A percentile compares a stretch with the other conserved stretches of the same genome.
Evolutionary conservation across 1,284 basidiomycete genomes (phyloP).

Genomic region (Hypsizygus ulmarius): DNA sequence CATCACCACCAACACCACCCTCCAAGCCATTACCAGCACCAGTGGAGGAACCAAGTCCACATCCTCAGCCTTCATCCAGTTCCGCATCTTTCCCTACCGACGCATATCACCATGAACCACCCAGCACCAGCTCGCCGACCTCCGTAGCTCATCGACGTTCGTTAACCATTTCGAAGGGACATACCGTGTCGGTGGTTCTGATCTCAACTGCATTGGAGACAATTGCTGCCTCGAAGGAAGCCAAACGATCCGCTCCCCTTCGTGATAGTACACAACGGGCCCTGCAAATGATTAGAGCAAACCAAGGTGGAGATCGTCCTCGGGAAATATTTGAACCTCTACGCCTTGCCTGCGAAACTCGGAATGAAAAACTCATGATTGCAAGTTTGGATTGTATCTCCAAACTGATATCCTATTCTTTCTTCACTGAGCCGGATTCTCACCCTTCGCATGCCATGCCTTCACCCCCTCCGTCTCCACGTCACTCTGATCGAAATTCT

Average conservation of each 20-base stretch:
- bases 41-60: conserved; percentile 1
- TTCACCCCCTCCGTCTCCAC: conserved; percentile 73
- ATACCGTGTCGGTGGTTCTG: conserved; percentile 72
- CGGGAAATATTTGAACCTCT: conserved; percentile 92
- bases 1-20: conserved; percentile 21
- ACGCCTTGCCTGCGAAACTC: conserved; percentile 90
- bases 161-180: conserved; percentile 68
- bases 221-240: conserved; percentile 87
- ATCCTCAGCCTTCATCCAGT: conserved; percentile 4
- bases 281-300: conserved; percentile 76
- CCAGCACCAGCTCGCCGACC: background rate
- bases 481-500: conserved; percentile 42
- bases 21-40: conserved; percentile 11
- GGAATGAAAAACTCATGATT: conserved; percentile 88
- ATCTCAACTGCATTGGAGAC: conserved; percentile 87
- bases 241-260: conserved; percentile 78
- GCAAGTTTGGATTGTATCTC: conserved; percentile 94
- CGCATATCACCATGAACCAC: background rate
- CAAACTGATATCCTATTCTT: conserved; percentile 94
- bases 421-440: conserved; percentile 74
- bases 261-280: conserved; percentile 82
- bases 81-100: background rate
- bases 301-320: conserved; percentile 68
- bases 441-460: conserved; percentile 36
- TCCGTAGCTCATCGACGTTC: conserved; percentile 47